Evolutionary conservation across 2,329 filamentous ascomycete genomes (phyloP).

Genomic region (Arthrinium puccinioides): DNA sequence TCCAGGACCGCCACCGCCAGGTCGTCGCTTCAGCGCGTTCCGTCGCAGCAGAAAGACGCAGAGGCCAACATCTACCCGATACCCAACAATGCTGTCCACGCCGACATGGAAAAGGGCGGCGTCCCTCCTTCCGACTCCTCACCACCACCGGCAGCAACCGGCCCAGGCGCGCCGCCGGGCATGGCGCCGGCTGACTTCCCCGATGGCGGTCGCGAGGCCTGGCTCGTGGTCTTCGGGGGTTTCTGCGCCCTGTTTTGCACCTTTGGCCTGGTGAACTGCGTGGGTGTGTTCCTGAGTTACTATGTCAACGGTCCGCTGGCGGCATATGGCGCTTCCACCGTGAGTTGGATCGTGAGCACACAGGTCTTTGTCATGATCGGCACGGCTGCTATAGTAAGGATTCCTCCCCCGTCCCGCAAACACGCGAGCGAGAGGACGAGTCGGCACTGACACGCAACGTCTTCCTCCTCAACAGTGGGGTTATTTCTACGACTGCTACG

Average conservation of each 20-base stretch:
- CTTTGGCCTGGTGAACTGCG: constrained; percentile 31
- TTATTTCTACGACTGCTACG: constrained; percentile 35
- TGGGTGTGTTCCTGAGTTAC: constrained; percentile 50
- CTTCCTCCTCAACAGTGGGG: not conserved
- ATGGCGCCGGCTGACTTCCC: too few species aligned
- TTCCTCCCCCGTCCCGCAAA: constrained; percentile 2
- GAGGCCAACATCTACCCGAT: too few species aligned
- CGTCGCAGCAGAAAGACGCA: too few species aligned
- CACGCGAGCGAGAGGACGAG: too few species aligned
- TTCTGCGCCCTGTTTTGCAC: constrained; percentile 31
- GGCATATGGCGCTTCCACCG: constrained; percentile 37
- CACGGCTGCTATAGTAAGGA: constrained; percentile 35
- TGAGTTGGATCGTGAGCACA: constrained; percentile 51
- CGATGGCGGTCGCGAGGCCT: constrained; percentile 50
- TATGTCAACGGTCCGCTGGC: constrained; percentile 41
- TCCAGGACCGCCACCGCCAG: too few species aligned
- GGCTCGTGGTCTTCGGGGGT: constrained; percentile 45
- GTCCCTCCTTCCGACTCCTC: too few species aligned
- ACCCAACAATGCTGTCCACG: too few species aligned
- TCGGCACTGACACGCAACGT: not conserved
- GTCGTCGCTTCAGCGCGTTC: too few species aligned
- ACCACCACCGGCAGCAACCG: too few species aligned
- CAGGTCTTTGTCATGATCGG: constrained; percentile 38
- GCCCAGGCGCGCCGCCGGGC: too few species aligned
- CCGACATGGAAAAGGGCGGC: too few species aligned